Evolutionary conservation across 352 stramenopile species (phyloP).

Genomic region (Peronospora destructor): DNA sequence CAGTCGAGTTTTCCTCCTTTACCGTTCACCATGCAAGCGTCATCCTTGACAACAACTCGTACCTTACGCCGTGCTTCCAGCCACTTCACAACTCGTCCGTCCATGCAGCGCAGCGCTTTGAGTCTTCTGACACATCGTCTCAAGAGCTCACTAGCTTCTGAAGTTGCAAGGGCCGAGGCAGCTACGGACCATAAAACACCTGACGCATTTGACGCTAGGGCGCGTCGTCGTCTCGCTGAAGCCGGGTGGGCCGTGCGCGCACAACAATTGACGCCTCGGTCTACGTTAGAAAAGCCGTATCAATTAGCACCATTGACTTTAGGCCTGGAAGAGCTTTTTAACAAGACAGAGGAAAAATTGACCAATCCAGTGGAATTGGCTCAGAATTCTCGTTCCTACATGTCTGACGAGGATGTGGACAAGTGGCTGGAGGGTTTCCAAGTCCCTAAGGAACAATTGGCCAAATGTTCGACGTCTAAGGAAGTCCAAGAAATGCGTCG

Average conservation of each 20-base stretch:
- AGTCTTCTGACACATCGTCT: constrained; percentile 10
- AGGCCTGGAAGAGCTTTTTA: constrained; percentile 19
- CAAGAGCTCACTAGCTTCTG: constrained; percentile 30
- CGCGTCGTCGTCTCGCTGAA: constrained; percentile 22
- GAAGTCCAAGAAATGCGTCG: constrained; percentile 53
- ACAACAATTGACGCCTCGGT: constrained; percentile 40
- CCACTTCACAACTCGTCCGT: not conserved
- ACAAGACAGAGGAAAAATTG: constrained; percentile 11
- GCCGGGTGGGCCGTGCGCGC: constrained; percentile 61
- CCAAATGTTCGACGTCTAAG: constrained; percentile 38
- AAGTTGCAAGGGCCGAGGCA: constrained; percentile 10
- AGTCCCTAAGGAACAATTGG: constrained; percentile 44
- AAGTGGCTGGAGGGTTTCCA: constrained; percentile 60
- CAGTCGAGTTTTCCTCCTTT: constrained; percentile 1
- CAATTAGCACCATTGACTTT: constrained; percentile 24
- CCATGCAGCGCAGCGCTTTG: constrained; percentile 10
- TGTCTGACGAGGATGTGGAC: constrained; percentile 66
- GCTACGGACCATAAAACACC: constrained; percentile 12
- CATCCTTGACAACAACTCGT: constrained; percentile 18
- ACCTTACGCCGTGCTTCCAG: constrained; percentile 14
- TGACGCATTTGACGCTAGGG: constrained; percentile 16
- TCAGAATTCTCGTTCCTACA: constrained; percentile 31
- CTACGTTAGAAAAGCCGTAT: constrained; percentile 36
- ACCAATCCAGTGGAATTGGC: constrained; percentile 7
- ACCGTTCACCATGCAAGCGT: constrained; percentile 21